Evolutionary conservation across 2,329 filamentous ascomycete genomes (phyloP).

Genomic region (Fusarium pilosicola): DNA sequence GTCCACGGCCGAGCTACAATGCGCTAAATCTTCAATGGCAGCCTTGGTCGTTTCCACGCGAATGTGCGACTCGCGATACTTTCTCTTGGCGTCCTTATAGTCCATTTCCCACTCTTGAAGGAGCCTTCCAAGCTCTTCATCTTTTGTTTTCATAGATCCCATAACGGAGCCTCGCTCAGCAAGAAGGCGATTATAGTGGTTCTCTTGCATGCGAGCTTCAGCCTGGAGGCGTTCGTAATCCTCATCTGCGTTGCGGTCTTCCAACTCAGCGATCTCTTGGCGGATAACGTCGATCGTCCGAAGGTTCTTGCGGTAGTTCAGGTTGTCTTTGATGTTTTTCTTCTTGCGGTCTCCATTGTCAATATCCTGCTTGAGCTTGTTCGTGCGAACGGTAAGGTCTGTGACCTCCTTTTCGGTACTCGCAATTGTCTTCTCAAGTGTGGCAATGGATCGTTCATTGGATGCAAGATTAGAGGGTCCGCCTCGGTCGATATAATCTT

Average conservation of each 20-base stretch:
- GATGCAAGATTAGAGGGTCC: conserved; percentile 76
- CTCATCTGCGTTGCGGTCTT: conserved; percentile 81
- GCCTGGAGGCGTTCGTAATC: conserved; percentile 79
- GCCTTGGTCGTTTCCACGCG: conserved; percentile 92
- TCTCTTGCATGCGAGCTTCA: conserved; percentile 75
- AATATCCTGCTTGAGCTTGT: conserved; percentile 80
- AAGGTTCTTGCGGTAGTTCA: conserved; percentile 82
- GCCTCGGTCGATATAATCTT: conserved; percentile 79
- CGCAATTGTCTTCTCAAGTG: conserved; percentile 72
- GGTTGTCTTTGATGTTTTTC: conserved; percentile 87
- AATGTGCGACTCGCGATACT: conserved; percentile 89
- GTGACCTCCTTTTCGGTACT: conserved; percentile 74
- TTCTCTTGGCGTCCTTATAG: conserved; percentile 82
- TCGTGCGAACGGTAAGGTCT: conserved; percentile 74
- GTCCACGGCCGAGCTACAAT: conserved; percentile 86
- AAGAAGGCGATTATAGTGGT: conserved; percentile 73
- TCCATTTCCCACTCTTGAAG: conserved; percentile 84
- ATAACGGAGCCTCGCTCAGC: conserved; percentile 79
- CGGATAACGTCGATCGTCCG: conserved; percentile 74
- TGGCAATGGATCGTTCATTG: conserved; percentile 75
- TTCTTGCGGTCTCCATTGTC: conserved; percentile 84
- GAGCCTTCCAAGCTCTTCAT: conserved; percentile 79
- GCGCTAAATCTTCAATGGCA: conserved; percentile 87
- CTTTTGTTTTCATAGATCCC: conserved; percentile 84
- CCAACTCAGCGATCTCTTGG: conserved; percentile 77